Evolutionary conservation across 2,329 filamentous ascomycete species (phyloP).

Genomic region (Apiospora koreana): DNA sequence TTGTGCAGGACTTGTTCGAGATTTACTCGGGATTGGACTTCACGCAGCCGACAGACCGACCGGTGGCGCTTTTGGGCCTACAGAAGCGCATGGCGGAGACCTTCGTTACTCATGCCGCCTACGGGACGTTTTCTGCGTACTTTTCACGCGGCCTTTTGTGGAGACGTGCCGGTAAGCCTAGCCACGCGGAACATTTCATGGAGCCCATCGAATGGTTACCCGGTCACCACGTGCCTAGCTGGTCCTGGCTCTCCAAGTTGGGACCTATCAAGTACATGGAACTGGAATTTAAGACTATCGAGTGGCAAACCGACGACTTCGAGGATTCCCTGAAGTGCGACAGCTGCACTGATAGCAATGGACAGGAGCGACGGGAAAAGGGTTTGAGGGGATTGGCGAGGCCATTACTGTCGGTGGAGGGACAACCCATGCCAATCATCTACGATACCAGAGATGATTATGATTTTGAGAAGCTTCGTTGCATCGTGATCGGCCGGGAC

Average conservation of each 20-base stretch:
- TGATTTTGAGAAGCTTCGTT: no score
- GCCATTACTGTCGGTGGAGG: no score
- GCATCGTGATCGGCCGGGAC: no score
- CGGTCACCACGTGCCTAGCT: neutral
- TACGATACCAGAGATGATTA: no score
- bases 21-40: slow-evolving; percentile 21
- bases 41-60: slow-evolving; percentile 16
- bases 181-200: neutral
- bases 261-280: slow-evolving; percentile 9
- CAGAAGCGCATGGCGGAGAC: slow-evolving; percentile 17
- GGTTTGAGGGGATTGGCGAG: no score
- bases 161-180: neutral
- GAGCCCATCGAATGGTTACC: neutral
- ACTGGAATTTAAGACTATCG: neutral
- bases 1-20: slow-evolving; percentile 21
- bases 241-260: slow-evolving; percentile 12
- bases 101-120: slow-evolving; percentile 16
- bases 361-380: no score
- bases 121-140: slow-evolving; percentile 16
- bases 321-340: no score
- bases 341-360: no score
- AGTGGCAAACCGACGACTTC: no score
- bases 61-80: slow-evolving; percentile 20
- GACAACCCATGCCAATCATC: no score
- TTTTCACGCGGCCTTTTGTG: slow-evolving; percentile 1